Evolutionary conservation across 441 rosid species (phyloP).

Genomic region (Corymbia calophylla): DNA sequence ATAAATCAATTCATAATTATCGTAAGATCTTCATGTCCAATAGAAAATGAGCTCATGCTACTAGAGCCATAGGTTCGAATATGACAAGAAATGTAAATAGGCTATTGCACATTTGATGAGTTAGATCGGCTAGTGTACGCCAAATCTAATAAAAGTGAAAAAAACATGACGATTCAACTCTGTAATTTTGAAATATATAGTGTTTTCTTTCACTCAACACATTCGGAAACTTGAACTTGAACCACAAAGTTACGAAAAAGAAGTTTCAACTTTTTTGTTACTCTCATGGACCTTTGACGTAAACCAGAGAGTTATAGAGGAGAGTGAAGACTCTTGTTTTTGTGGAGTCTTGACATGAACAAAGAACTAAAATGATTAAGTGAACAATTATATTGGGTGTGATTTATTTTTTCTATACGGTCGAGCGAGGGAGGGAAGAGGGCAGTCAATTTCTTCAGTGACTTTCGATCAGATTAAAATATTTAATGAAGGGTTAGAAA

Average conservation of each 20-base stretch:
- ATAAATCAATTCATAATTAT: neutral
- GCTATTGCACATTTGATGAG: accelerated
- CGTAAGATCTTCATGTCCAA: neutral
- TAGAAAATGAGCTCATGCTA: neutral
- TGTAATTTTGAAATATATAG: too few relatives aligned
- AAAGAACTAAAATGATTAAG: neutral
- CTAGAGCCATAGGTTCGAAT: accelerated
- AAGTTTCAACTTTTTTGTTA: too few relatives aligned
- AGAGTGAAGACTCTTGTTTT: too few relatives aligned
- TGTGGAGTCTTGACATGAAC: too few relatives aligned
- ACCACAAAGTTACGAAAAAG: too few relatives aligned
- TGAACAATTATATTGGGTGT: too few relatives aligned
- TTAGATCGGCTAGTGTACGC: accelerated
- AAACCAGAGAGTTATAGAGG: too few relatives aligned
- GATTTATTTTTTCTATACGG: neutral
- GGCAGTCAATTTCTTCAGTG: neutral
- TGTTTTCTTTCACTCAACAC: too few relatives aligned
- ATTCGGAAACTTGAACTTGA: too few relatives aligned
- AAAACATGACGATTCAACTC: neutral
- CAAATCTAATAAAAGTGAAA: neutral
- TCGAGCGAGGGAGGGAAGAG: neutral
- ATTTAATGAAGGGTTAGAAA: neutral
- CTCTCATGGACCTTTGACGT: too few relatives aligned
- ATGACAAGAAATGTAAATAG: neutral
- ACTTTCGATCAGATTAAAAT: neutral